A percentile compares a stretch with the other conserved stretches of the same genome.
phyloP scores from a whole-genome alignment of 1,284 basidiomycete genomes.

The Testicularia cyperi region DNA sequence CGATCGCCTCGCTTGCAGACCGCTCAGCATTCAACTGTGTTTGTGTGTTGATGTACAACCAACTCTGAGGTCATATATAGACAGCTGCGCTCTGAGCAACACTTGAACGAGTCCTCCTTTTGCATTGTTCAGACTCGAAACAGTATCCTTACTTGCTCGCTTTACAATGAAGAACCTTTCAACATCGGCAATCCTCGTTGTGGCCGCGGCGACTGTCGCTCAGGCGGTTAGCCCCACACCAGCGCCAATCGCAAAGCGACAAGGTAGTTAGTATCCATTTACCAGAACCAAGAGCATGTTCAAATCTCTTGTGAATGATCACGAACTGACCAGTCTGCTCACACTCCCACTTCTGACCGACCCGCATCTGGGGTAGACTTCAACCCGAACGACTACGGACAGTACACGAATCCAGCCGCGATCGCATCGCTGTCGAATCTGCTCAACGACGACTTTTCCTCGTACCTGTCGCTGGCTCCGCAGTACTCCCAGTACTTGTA shows the following conservation, averaged over 20 bases:
- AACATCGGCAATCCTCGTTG: not conserved
- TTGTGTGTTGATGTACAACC: too few relatives aligned
- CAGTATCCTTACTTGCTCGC: not conserved
- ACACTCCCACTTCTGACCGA: too few relatives aligned
- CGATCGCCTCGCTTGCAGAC: too few relatives aligned
- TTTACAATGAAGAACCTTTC: not conserved
- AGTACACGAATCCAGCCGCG: conserved; percentile 19
- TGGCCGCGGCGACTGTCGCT: not conserved
- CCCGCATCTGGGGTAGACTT: too few relatives aligned
- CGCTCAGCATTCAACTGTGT: too few relatives aligned
- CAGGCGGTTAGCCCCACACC: not conserved
- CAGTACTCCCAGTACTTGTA: conserved; percentile 11
- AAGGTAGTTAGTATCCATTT: not conserved
- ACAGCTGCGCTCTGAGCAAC: too few relatives aligned
- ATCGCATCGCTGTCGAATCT: conserved; percentile 17
- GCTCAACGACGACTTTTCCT: conserved; percentile 13
- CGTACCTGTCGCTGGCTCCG: conserved; percentile 3
- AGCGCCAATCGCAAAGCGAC: not conserved
- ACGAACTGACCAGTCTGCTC: too few relatives aligned
- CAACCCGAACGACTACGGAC: conserved; percentile 23
- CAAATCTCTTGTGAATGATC: too few relatives aligned
- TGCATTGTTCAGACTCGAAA: too few relatives aligned
- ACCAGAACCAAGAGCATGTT: too few relatives aligned
- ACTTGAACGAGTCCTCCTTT: too few relatives aligned
- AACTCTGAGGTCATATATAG: too few relatives aligned